A percentile compares a stretch with the other conserved stretches of the same genome.
phyloP scores from a whole-genome alignment of 2,329 filamentous ascomycete genomes.

The Xenoacremonium recifei region DNA sequence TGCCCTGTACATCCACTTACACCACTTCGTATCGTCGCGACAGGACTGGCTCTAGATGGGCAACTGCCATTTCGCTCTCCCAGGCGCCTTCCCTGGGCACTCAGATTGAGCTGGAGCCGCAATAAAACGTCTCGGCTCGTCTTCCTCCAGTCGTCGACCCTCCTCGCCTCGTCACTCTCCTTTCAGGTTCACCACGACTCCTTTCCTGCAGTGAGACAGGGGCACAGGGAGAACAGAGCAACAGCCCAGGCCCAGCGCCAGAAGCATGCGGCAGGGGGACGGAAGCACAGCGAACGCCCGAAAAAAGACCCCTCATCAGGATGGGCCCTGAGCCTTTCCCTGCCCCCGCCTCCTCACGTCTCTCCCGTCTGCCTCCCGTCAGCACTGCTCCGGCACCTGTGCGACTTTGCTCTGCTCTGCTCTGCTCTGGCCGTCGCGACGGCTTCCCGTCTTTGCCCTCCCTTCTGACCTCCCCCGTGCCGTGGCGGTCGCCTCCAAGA shows the following conservation, averaged over 20 bases:
- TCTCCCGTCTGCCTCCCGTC: background rate
- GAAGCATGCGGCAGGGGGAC: constrained; percentile 2
- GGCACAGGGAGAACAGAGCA: background rate
- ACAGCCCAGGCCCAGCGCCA: background rate
- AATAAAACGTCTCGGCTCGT: too few relatives aligned
- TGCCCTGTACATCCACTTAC: too few relatives aligned
- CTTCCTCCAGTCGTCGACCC: too few relatives aligned
- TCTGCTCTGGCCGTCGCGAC: background rate
- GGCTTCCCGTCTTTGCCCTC: background rate
- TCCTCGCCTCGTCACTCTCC: too few relatives aligned
- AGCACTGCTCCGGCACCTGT: background rate
- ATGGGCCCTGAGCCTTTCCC: too few relatives aligned
- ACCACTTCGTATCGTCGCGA: too few relatives aligned
- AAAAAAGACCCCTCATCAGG: too few relatives aligned
- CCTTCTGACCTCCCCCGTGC: background rate
- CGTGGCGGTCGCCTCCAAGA: background rate
- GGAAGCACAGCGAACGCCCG: too few relatives aligned
- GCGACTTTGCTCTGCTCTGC: background rate
- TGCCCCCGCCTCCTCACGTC: background rate
- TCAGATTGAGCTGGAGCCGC: too few relatives aligned
- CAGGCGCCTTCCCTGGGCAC: too few relatives aligned
- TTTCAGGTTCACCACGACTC: background rate
- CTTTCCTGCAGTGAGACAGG: background rate
- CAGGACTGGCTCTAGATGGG: too few relatives aligned
- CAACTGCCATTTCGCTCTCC: too few relatives aligned